Percentiles rank a stretch among this genome's conserved stretches.
Conservation (phyloP, 768 basidiomycete genomes). For the Omphalotus guepiniiformis region DNA sequence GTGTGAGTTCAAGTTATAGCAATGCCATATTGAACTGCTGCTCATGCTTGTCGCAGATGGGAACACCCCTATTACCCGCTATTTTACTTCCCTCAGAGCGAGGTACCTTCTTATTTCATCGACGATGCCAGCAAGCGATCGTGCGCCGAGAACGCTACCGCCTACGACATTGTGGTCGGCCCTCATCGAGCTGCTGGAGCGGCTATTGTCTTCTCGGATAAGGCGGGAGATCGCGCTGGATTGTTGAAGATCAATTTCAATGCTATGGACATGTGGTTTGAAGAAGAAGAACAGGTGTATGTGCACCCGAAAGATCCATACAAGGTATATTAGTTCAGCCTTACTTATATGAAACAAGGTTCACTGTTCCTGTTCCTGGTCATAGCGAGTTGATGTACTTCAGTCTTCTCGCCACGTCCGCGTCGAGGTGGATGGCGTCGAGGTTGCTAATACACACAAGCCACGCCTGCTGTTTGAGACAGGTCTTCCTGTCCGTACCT, state of each 20-base stretch:
- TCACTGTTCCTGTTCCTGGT: neutral
- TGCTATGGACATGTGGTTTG: constrained; percentile 60
- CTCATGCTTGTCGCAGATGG: constrained; percentile 39
- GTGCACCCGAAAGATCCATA: constrained; percentile 66
- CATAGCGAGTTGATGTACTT: constrained; percentile 56
- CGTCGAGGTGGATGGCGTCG: constrained; percentile 56
- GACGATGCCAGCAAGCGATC: constrained; percentile 18
- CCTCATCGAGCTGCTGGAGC: constrained; percentile 34
- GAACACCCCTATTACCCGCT: constrained; percentile 46
- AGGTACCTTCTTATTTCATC: constrained; percentile 41
- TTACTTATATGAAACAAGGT: neutral
- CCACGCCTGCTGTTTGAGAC: constrained; percentile 60
- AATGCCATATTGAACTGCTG: neutral
- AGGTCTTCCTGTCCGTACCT: constrained; percentile 49
- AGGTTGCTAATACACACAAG: constrained; percentile 52
- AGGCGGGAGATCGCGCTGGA: constrained; percentile 34
- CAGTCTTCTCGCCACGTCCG: constrained; percentile 59
- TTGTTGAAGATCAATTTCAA: constrained; percentile 46
- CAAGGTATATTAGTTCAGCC: constrained; percentile 43
- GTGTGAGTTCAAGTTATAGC: constrained; percentile 40
- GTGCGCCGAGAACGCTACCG: constrained; percentile 25
- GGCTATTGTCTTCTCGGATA: constrained; percentile 25
- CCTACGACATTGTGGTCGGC: constrained; percentile 45
- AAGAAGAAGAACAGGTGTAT: constrained; percentile 61
- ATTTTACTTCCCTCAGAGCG: constrained; percentile 49